Percentiles rank a stretch among this genome's conserved stretches.
Evolutionary conservation across 768 basidiomycete species (phyloP).

Genomic region (Gloeophyllum trabeum): DNA sequence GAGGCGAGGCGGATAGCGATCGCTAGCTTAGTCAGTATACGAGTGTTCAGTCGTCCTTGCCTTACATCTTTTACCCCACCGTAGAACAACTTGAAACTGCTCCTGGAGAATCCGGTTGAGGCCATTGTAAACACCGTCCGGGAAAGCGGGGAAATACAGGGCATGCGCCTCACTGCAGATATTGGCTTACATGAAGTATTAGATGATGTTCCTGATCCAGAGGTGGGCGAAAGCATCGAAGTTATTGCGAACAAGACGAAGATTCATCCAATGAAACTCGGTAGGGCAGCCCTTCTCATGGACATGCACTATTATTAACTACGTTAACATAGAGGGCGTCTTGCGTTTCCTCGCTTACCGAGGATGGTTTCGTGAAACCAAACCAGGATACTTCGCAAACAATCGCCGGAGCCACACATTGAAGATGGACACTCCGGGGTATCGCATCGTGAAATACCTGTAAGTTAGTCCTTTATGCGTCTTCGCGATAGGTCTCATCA

Average conservation of each 20-base stretch:
- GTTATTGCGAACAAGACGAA: conserved; percentile 23
- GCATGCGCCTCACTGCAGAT: conserved; percentile 24
- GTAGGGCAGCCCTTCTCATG: no score
- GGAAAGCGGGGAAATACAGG: conserved; percentile 21
- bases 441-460: no score
- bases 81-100: conserved; percentile 22
- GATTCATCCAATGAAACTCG: conserved; percentile 23
- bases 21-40: conserved; percentile 19
- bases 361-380: conserved; percentile 26
- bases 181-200: conserved; percentile 22
- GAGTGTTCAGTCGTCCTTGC: neutral
- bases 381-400: conserved; percentile 25
- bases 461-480: no score
- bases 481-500: no score
- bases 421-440: conserved; percentile 9
- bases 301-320: no score
- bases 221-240: conserved; percentile 21
- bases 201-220: conserved; percentile 15
- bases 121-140: conserved; percentile 23
- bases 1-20: conserved; percentile 23
- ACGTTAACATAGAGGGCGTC: conserved; percentile 16
- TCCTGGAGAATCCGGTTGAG: conserved; percentile 25
- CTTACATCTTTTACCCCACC: neutral
- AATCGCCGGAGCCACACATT: conserved; percentile 22
- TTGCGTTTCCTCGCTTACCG: conserved; percentile 23